Base-by-base conservation (phyloP, 306 rosid species). In the Pyrus communis region DNA sequence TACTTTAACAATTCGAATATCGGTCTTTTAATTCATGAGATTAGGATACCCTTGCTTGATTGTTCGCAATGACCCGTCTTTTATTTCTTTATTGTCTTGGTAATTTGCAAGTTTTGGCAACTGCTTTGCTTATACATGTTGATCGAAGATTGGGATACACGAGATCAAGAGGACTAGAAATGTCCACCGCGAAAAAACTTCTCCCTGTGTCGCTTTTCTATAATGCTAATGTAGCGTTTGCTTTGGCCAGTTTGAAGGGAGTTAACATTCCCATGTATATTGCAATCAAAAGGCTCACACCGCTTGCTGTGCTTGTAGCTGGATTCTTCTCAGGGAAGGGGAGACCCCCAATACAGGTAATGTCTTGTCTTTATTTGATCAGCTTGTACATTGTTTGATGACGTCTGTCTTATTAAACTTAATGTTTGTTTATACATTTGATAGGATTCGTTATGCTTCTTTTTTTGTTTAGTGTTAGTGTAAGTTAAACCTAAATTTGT, bases 261-360 rank as follows among this genome's bases (percentile, higher is more conserved):
- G 96, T 96, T 49, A 92, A 96, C 75, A 95, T 95, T 73, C 97
- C 99, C 5, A 95, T 95, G 99, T 95, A 95, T 66, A 96, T 96
- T 76, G 98, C 99, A 7, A 96, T 96, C 49, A 96, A 92, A 88
- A 91, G 99, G 84, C 96, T 96, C 83, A 96, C 99, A 31, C 99
- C 98, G 0, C 99, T 96, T 67, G 93, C 99, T 27, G 99, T 96
- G 43, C 89, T 96, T 49, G 40, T 96, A 0, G 89, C 93, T 40
- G 98, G 98, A 61, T 87, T 65, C 85, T 87, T 86, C 88, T 66
- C 83, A 0, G 98, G 98, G 78, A 96, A 92, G 78, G 88, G 87
- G 79, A 92, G 84, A 72, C 99, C 96, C 45, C 74, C 98, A 31
- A 31, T 59, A 55, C 96, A 96, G 97, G 95, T 90, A 17, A 59